Conservation (phyloP, 2,329 filamentous ascomycete species). For the Ceratocystis diversiconidia region DNA sequence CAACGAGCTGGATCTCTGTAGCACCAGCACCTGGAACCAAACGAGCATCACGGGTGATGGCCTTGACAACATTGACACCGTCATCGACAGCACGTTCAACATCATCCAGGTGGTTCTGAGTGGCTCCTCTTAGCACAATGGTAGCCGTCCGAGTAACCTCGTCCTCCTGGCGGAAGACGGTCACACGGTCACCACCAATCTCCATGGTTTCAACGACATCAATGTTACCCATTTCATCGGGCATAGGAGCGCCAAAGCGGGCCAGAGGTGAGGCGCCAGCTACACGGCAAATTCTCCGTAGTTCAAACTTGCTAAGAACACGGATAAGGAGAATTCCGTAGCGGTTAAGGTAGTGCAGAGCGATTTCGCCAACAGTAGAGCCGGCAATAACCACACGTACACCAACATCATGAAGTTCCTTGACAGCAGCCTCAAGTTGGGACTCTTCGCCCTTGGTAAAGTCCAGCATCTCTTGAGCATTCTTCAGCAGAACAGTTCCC, state of each 20-base stretch:
- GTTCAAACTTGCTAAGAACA: constrained; percentile 94
- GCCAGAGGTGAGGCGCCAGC: constrained; percentile 95
- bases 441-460: constrained; percentile 94
- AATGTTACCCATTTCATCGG: constrained; percentile 95
- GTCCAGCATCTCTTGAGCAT: constrained; percentile 96
- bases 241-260: constrained; percentile 91
- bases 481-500: constrained; percentile 91
- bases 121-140: constrained; percentile 84
- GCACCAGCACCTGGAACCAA: constrained; percentile 90
- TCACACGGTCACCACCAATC: constrained; percentile 95
- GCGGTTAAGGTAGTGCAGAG: constrained; percentile 94
- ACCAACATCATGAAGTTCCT: constrained; percentile 90
- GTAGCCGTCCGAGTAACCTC: constrained; percentile 87
- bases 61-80: constrained; percentile 96
- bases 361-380: constrained; percentile 86
- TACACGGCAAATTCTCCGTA: constrained; percentile 85
- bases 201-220: constrained; percentile 94
- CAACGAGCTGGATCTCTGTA: constrained; percentile 84
- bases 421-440: constrained; percentile 81
- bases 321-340: constrained; percentile 94
- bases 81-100: constrained; percentile 95
- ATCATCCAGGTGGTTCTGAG: constrained; percentile 95
- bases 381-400: constrained; percentile 85
- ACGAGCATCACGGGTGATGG: constrained; percentile 83
- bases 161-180: constrained; percentile 93